Conservation (phyloP, 2,329 filamentous ascomycete species). For the Apiospora koreana region DNA sequence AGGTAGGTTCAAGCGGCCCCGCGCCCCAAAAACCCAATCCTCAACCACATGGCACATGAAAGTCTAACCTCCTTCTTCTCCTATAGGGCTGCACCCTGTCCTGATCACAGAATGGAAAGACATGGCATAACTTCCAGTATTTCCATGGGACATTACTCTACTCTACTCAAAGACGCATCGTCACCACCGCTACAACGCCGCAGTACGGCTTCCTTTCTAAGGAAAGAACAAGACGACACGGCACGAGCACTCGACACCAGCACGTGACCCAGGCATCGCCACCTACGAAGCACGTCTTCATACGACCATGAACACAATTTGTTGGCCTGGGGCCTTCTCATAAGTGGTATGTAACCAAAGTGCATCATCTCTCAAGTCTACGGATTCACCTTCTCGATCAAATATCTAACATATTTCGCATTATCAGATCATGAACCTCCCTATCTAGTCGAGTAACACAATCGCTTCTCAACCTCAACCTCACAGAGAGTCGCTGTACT, state of each 20-base stretch:
- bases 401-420: background rate
- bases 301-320: background rate
- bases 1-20: background rate
- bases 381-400: background rate
- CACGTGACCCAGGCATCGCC: background rate
- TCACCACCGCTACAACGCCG: background rate
- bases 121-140: background rate
- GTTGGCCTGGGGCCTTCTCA: background rate
- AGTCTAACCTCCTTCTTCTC: background rate
- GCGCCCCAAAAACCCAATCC: background rate
- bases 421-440: background rate
- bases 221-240: background rate
- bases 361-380: background rate
- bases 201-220: background rate
- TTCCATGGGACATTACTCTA: background rate
- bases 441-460: background rate
- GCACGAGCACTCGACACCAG: background rate
- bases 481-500: background rate
- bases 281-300: background rate
- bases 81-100: background rate
- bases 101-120: background rate
- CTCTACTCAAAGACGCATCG: background rate
- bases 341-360: background rate
- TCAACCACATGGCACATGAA: slow-evolving; percentile 1
- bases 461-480: background rate